Evolutionary conservation across 2,329 filamentous ascomycete genomes (phyloP), one percentile per base, ranked within the genome.

Genomic region (Hypoxylon sp.): DNA sequence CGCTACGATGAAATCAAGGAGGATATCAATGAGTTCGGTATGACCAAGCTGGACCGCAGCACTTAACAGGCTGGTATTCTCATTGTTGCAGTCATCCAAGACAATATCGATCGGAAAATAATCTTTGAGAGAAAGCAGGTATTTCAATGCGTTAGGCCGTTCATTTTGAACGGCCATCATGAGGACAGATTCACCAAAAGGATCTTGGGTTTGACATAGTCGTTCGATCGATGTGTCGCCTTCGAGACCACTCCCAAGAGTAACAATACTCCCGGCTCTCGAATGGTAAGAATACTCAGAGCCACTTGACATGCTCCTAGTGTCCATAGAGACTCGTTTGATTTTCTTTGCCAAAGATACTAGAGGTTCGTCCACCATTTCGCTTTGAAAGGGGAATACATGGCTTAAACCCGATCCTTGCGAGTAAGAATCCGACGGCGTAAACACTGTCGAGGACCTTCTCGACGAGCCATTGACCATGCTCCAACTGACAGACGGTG

Each of bases 241-340:
- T 76, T 96, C 93, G 8, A 94, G 83, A 0, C 86, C 89, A 73
- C 89, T 92, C 4, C 85, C 82, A 24, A 89, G 83, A 1, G 93
- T 95, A 22, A 89, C 89, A 19, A 95, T 83, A 17, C 93, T 97
- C 47, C 87, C 89, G 1, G 92, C 89, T 59, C 90, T 85, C 1
- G 94, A 98, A 59, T 89, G 86, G 61, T 92, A 92, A 0, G 94
- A 98, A 52, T 91, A 87, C 34, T 90, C 91, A 0, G 94, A 98
- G 41, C 90, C 91, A 68, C 89, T 93, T 6, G 94, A 97, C 76
- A 96, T 85, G 71, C 94, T 97, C 68, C 93, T 84, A 15, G 91
- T 91, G 73, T 97, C 93, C 91, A 97, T 91, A 0, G 93, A 92
- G 0, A 98, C 94, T 69, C 85, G 92, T 76, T 95, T 96, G 34